phyloP scores from a whole-genome alignment of 2,329 filamentous ascomycete genomes.

The Aspergillus phoenicis region DNA sequence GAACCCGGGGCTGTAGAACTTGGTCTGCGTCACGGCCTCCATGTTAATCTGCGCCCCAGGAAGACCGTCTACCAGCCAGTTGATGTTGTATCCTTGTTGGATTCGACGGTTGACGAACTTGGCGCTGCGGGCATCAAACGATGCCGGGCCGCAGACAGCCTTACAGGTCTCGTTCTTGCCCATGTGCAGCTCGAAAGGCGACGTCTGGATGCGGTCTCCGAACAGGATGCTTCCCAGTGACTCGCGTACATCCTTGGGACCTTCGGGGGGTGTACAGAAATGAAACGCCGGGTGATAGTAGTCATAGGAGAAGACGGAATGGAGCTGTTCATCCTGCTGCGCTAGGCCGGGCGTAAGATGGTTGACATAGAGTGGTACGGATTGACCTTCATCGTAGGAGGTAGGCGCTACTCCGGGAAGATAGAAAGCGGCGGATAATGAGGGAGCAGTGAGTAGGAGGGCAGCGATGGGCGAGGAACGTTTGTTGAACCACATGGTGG shows the following conservation, averaged over 20 bases:
- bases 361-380: slow-evolving; percentile 89
- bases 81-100: slow-evolving; percentile 82
- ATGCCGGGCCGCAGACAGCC: slow-evolving; percentile 68
- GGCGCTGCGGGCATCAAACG: slow-evolving; percentile 66
- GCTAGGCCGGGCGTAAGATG: slow-evolving; percentile 83
- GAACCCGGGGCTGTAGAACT: slow-evolving; percentile 92
- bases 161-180: slow-evolving; percentile 84
- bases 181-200: slow-evolving; percentile 89
- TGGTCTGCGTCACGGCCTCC: slow-evolving; percentile 73
- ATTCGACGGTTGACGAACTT: slow-evolving; percentile 84
- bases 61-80: slow-evolving; percentile 93
- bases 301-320: slow-evolving; percentile 93
- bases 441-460: slow-evolving; percentile 35
- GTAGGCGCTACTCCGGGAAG: slow-evolving; percentile 93
- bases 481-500: slow-evolving; percentile 41
- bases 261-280: slow-evolving; percentile 80
- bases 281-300: slow-evolving; percentile 89
- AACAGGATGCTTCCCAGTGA: slow-evolving; percentile 95
- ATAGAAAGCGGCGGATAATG: slow-evolving; percentile 73
- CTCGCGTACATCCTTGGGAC: slow-evolving; percentile 79
- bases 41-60: slow-evolving; percentile 82
- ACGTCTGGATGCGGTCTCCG: slow-evolving; percentile 96
- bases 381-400: slow-evolving; percentile 78
- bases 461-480: slow-evolving; percentile 33
- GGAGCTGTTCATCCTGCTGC: slow-evolving; percentile 74